phyloP scores from a whole-genome alignment of 257 asterid genomes.

The Capsicum rhomboideum region DNA sequence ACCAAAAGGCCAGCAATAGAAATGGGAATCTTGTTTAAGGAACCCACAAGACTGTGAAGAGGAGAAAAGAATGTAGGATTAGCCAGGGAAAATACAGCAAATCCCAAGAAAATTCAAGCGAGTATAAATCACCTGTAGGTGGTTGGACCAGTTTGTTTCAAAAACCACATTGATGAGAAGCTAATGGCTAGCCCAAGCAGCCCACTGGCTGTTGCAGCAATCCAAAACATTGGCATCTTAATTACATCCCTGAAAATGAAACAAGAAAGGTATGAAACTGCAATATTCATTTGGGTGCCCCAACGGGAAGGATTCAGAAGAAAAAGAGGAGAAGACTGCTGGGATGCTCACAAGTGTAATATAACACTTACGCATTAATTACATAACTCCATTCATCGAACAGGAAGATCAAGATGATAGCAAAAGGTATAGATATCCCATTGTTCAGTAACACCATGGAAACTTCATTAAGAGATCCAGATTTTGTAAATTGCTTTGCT shows the following conservation, averaged over 20 bases:
- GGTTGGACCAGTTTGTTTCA: conserved; percentile 42
- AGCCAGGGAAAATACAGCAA: not conserved
- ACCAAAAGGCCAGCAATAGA: conserved; percentile 33
- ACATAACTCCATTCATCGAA: conserved; percentile 39
- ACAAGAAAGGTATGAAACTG: not conserved
- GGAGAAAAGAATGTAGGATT: not conserved
- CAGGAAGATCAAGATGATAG: conserved; percentile 27
- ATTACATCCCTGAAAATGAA: conserved; percentile 23
- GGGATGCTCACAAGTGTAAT: not conserved
- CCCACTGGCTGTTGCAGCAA: conserved; percentile 43
- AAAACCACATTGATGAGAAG: conserved; percentile 48
- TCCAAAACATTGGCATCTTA: conserved; percentile 39
- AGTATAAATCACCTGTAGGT: conserved; percentile 32
- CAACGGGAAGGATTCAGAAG: not conserved
- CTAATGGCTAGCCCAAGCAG: conserved; percentile 44
- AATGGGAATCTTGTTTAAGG: conserved; percentile 45
- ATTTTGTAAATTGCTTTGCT: conserved; percentile 36
- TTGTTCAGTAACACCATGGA: conserved; percentile 49
- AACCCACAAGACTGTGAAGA: conserved; percentile 36
- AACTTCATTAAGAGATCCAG: conserved; percentile 44
- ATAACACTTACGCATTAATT: conserved; percentile 20
- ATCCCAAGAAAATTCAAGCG: not conserved
- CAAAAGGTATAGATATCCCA: conserved; percentile 39
- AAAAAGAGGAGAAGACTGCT: not conserved
- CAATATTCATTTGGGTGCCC: not conserved